Evolutionary conservation across 495 filamentous ascomycete genomes (phyloP).

Genomic region (Podospora appendiculata): DNA sequence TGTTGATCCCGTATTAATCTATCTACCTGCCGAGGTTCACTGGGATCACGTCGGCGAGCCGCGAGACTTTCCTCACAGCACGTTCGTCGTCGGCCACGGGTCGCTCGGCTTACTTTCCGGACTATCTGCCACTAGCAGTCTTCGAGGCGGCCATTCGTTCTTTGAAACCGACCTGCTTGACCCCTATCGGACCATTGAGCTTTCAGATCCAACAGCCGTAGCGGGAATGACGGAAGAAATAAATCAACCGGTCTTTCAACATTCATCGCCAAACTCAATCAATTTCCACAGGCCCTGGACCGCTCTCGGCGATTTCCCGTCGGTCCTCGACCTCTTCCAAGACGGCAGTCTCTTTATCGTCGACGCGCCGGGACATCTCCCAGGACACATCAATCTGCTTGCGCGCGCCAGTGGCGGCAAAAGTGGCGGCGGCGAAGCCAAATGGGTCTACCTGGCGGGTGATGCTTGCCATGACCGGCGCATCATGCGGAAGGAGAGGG

Average conservation of each 20-base stretch:
- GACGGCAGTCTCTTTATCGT: conserved; percentile 33
- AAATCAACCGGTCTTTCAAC: neutral
- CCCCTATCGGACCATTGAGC: conserved; percentile 25
- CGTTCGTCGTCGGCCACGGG: conserved; percentile 32
- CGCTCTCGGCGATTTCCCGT: conserved; percentile 15
- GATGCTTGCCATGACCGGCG: conserved; percentile 38
- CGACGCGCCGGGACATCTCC: conserved; percentile 36
- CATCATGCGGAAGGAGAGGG: conserved; percentile 27
- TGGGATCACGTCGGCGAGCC: conserved; percentile 39
- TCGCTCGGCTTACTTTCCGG: conserved; percentile 22
- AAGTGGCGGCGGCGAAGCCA: neutral
- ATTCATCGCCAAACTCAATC: neutral
- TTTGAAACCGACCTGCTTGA: conserved; percentile 34
- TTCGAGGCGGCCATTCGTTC: conserved; percentile 27
- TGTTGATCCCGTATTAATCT: neutral
- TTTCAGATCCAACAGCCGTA: conserved; percentile 13
- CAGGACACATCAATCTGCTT: conserved; percentile 39
- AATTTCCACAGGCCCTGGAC: conserved; percentile 15
- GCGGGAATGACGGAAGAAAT: neutral
- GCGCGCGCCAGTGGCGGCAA: conserved; percentile 4
- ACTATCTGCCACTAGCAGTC: conserved; percentile 2
- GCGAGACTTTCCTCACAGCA: conserved; percentile 24
- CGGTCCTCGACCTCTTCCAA: conserved; percentile 31
- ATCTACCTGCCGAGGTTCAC: conserved; percentile 19
- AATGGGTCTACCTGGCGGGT: conserved; percentile 33